phyloP scores from a whole-genome alignment of 352 stramenopile genomes.

The Pythium dissimile region DNA sequence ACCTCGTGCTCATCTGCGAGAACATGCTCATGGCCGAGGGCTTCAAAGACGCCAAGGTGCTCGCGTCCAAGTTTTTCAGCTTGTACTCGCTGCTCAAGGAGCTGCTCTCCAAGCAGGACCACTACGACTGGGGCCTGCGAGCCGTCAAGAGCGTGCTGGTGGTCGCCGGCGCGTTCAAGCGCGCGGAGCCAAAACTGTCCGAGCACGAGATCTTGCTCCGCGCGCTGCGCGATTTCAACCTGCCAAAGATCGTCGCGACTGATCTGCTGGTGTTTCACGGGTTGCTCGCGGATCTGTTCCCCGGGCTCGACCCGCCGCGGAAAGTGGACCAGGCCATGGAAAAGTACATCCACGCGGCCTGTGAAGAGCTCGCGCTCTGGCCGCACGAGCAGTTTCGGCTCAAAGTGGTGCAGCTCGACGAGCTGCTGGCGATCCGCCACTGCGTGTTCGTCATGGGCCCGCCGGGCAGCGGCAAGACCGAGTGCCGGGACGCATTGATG shows the following conservation, averaged over 20 bases:
- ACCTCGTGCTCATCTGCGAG: slow-evolving; percentile 96
- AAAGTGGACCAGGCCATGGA: slow-evolving; percentile 91
- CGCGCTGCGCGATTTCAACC: slow-evolving; percentile 95
- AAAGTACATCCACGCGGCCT: slow-evolving; percentile 88
- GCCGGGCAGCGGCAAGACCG: slow-evolving; percentile 90
- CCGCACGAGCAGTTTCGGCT: slow-evolving; percentile 92
- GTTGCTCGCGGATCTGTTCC: slow-evolving; percentile 93
- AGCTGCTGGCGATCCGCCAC: slow-evolving; percentile 92
- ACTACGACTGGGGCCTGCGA: slow-evolving; percentile 96
- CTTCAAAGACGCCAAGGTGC: slow-evolving; percentile 90
- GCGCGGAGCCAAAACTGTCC: slow-evolving; percentile 87
- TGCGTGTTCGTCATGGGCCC: slow-evolving; percentile 96
- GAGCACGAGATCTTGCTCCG: slow-evolving; percentile 93
- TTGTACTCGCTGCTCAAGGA: slow-evolving; percentile 92
- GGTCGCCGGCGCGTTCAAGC: slow-evolving; percentile 92
- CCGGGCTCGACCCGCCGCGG: slow-evolving; percentile 79
- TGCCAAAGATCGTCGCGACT: slow-evolving; percentile 94
- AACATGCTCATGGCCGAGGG: slow-evolving; percentile 97
- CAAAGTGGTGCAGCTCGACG: slow-evolving; percentile 95
- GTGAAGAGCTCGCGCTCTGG: slow-evolving; percentile 83
- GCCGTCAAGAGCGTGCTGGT: slow-evolving; percentile 94
- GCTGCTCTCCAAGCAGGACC: slow-evolving; percentile 92
- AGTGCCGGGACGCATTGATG: slow-evolving; percentile 91
- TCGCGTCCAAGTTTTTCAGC: slow-evolving; percentile 95
- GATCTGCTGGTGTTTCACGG: slow-evolving; percentile 93